Conservation (phyloP, 1,139 yeast genomes). For the Magnusiomyces ingens region DNA sequence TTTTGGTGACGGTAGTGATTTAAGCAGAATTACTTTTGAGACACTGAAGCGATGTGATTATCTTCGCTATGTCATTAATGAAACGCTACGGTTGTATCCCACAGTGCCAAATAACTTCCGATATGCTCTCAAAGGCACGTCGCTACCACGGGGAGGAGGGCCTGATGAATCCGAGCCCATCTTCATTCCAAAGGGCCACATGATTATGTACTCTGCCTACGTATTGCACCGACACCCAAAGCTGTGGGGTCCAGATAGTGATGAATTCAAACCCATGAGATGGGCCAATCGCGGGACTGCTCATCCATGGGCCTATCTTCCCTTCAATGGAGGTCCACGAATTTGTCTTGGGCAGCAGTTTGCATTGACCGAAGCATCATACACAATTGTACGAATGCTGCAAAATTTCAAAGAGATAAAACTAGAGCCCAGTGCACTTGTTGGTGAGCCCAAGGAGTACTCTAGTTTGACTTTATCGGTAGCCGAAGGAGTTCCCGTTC, state of each 20-base stretch:
- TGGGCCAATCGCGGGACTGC: slow-evolving; percentile 32
- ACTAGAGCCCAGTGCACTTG: background rate
- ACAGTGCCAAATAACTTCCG: slow-evolving; percentile 50
- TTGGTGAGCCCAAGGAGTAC: background rate
- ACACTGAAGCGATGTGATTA: slow-evolving; percentile 45
- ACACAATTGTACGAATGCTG: slow-evolving; percentile 40
- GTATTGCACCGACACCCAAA: slow-evolving; percentile 35
- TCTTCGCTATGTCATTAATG: slow-evolving; percentile 44
- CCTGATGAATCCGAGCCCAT: slow-evolving; percentile 39
- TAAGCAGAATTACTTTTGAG: slow-evolving; percentile 38
- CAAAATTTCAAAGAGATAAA: slow-evolving; percentile 30
- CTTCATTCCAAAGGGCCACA: slow-evolving; percentile 43
- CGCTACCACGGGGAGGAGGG: slow-evolving; percentile 51
- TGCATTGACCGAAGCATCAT: slow-evolving; percentile 51
- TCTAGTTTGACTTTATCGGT: background rate
- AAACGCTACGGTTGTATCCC: slow-evolving; percentile 49
- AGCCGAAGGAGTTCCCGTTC: background rate
- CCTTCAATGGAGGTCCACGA: slow-evolving; percentile 54
- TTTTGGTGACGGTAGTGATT: slow-evolving; percentile 22
- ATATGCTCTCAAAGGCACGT: slow-evolving; percentile 41
- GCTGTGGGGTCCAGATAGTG: slow-evolving; percentile 46
- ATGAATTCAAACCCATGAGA: slow-evolving; percentile 46
- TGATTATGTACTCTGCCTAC: slow-evolving; percentile 41
- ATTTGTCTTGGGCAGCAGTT: slow-evolving; percentile 55
- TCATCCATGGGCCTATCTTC: slow-evolving; percentile 31